Conservation (phyloP, 805 yeast genomes). For the Wickerhamomyces ciferrii region DNA sequence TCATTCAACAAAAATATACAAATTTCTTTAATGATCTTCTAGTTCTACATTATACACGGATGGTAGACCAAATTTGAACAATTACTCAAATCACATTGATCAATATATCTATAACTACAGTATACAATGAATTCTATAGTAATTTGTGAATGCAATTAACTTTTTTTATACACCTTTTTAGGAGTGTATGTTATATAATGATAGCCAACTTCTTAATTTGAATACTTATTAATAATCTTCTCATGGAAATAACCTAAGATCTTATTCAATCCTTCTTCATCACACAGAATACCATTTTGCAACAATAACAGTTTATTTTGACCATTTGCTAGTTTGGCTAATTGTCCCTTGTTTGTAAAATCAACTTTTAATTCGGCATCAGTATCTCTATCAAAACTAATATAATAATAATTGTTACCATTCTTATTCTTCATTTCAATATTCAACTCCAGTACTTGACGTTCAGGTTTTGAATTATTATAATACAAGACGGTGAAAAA, state of each 20-base stretch:
- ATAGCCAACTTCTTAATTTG: neutral
- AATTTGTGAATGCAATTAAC: neutral
- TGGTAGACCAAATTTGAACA: too few species aligned
- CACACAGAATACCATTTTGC: slow-evolving; percentile 1
- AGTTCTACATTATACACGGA: too few species aligned
- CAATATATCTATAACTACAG: too few species aligned
- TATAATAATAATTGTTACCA: neutral
- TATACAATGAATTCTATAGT: too few species aligned
- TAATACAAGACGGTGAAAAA: slow-evolving; percentile 1
- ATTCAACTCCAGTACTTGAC: neutral
- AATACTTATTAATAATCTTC: neutral
- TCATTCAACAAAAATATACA: too few species aligned
- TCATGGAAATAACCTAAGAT: neutral
- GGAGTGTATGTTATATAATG: neutral
- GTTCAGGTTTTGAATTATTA: neutral
- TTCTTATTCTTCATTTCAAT: slow-evolving; percentile 1
- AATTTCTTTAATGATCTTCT: too few species aligned
- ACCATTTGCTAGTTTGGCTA: neutral
- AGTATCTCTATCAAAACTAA: neutral
- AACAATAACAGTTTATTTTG: neutral
- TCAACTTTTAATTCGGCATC: neutral
- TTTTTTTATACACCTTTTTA: neutral
- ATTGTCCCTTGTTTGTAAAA: neutral
- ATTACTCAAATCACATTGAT: too few species aligned
- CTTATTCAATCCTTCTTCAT: neutral